These are phyloP conservation scores for Stylosanthes scabra DNA, from an alignment of 331 rosid species.

Conservation along the genomic window DNA sequence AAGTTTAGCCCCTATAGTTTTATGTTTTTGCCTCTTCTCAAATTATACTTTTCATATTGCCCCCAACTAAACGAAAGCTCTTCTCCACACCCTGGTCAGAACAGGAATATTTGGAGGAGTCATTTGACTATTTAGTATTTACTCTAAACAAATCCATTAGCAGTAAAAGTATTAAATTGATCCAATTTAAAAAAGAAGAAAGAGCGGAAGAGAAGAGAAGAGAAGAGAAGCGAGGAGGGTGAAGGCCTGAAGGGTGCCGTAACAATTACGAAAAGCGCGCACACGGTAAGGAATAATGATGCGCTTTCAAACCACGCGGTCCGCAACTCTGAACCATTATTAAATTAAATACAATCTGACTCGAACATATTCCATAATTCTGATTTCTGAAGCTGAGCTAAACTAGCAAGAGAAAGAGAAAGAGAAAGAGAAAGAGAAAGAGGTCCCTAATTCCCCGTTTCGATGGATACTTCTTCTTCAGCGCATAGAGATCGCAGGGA, in stretches of 20 bases:
- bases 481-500: conserved; percentile 66
- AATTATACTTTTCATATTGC: too few species aligned
- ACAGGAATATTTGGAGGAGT: too few species aligned
- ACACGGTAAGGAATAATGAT: conserved; percentile 29
- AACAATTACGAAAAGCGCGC: conserved; percentile 21
- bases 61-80: too few species aligned
- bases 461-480: conserved; percentile 50
- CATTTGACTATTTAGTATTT: too few species aligned
- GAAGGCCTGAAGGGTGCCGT: conserved; percentile 29
- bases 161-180: too few species aligned
- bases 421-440: too few species aligned
- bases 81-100: too few species aligned
- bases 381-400: neutral
- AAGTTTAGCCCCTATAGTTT: too few species aligned
- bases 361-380: too few species aligned
- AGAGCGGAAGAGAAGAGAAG: neutral
- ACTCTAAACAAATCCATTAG: too few species aligned
- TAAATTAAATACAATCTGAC: neutral
- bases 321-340: neutral
- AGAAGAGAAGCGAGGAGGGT: neutral
- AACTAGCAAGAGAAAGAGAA: too few species aligned
- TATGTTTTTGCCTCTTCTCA: too few species aligned
- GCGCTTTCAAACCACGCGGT: conserved; percentile 42
- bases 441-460: neutral
- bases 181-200: neutral